Evolutionary conservation across 2,329 filamentous ascomycete genomes (phyloP).

Genomic region (Coleophoma crateriformis): DNA sequence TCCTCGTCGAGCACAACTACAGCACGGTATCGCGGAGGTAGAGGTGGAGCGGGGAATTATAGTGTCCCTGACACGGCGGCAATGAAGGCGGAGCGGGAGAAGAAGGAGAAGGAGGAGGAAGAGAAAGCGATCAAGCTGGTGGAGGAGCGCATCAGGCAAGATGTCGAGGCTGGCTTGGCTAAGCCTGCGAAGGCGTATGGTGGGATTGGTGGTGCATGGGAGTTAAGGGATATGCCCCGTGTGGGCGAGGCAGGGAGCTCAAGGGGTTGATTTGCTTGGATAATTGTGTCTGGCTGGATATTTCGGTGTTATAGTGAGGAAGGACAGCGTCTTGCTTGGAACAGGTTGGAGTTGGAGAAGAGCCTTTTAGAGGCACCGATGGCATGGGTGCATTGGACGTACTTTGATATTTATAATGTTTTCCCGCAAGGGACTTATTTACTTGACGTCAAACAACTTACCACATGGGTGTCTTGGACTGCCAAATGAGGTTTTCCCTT

Average conservation of each 20-base stretch:
- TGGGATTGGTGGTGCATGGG: conserved; percentile 8
- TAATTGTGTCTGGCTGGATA: not conserved
- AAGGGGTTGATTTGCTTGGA: not conserved
- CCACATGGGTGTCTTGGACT: too few relatives aligned
- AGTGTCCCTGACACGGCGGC: conserved; percentile 17
- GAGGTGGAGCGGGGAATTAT: conserved; percentile 57
- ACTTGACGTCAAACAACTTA: too few relatives aligned
- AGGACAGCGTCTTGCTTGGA: not conserved
- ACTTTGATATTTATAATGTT: too few relatives aligned
- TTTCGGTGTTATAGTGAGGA: not conserved
- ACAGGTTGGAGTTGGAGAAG: not conserved
- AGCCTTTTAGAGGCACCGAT: not conserved
- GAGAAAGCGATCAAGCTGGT: conserved; percentile 31
- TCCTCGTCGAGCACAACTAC: conserved; percentile 2
- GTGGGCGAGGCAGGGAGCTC: not conserved
- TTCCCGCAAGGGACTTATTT: too few relatives aligned
- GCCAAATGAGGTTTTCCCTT: too few relatives aligned
- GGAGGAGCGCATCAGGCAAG: conserved; percentile 36
- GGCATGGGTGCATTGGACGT: too few relatives aligned
- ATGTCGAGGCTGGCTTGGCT: conserved; percentile 41
- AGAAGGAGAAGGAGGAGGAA: conserved; percentile 18
- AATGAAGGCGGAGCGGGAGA: conserved; percentile 12
- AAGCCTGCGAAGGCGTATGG: conserved; percentile 40
- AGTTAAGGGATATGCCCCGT: conserved; percentile 3
- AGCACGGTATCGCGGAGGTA: conserved; percentile 28